Evolutionary conservation across 2,329 filamentous ascomycete genomes (phyloP), one percentile per base, ranked within the genome.

Genomic region (Trichoderma endophyticum): DNA sequence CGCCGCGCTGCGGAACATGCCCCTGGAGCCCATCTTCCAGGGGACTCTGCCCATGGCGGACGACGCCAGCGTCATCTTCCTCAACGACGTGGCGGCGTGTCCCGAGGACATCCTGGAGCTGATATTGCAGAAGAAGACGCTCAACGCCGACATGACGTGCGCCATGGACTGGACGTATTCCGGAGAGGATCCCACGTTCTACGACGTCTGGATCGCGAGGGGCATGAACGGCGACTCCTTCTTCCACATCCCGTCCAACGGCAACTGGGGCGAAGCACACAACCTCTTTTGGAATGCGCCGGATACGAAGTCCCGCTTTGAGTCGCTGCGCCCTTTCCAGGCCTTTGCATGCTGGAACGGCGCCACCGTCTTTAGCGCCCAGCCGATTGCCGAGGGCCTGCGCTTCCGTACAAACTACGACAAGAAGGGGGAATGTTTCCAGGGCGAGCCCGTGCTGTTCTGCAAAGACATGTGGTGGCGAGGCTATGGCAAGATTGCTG

Each of bases 271-370:
- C 34, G 79, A 76, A 12, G 83, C 85, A 0, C 83, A 83, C 81
- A 82, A 87, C 67, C 78, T 89, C 3, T 89, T 90, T 75, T 86
- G 84, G 82, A 86, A 86, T 74, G 81, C 87, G 32, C 76, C 77
- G 0, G 77, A 76, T 0, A 78, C 84, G 3, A 78, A 75, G 8
- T 60, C 72, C 2, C 78, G 83, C 3, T 83, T 83, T 68, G 60
- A 73, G 0, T 73, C 73, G 0, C 77, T 80, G 28, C 77, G 79
- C n/a, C 87, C 88, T 1, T 86, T 90, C 72, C 89, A 90, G 76
- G 88, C 89, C 0, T 90, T 88, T 72, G 78, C 87, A 1, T 90
- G 89, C 77, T 90, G 88, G 88, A 89, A 90, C 72, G 89, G 88
- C 3, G 86, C 84, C 0, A 82, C 82, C 0, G 83, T 82, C 0